Evolutionary conservation across 306 rosid genomes (phyloP), one percentile per base, ranked within the genome.

Genomic region (Vigna unguiculata): DNA sequence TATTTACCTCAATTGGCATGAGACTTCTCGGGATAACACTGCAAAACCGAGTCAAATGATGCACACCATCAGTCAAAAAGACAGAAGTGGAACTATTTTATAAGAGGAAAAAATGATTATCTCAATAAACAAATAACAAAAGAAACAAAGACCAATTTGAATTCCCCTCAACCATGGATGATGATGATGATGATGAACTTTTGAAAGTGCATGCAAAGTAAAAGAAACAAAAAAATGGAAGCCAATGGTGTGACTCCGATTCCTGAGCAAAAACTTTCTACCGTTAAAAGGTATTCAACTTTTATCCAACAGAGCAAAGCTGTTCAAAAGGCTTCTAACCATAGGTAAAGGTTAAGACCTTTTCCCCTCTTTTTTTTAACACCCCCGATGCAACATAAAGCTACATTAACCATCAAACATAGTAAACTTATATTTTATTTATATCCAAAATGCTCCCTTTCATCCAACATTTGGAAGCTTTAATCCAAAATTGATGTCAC

Each of bases 1-100:
- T 28, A 54, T 19, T 30, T 89, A 96, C 99, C 99, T 96, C 98
- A 71, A 90, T 87, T 24, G 99, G 96, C 96, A 92, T 96, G 34
- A 96, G 89, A 72, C 93, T 90, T 77, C 67, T 90, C 21, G 99
- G 99, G 68, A 96, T 96, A 75, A 96, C 81, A 55, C 99, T 96
- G 97, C 85, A 85, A 79, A 72, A 28, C 53, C 84, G 43, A 64
- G 79, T 16, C 36, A 10, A 10, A 48, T 78, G 36, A 71, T 4
- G 47, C 48, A 75, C 45, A 76, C 81, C 64, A 82, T 75, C 58
- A 63, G 74, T 55, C 57, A 60, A 70, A 70, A 80, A 15, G 45
- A 20, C 14, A 38, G 22, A 63, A 62, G 9, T 47, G 15, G 21
- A 13, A 51, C 36, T 70, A 63, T 22, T 70, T 15, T 36, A 40